Evolutionary conservation across 257 asterid genomes (phyloP), one percentile per base, ranked within the genome.

Genomic region (Scutellaria minor): DNA sequence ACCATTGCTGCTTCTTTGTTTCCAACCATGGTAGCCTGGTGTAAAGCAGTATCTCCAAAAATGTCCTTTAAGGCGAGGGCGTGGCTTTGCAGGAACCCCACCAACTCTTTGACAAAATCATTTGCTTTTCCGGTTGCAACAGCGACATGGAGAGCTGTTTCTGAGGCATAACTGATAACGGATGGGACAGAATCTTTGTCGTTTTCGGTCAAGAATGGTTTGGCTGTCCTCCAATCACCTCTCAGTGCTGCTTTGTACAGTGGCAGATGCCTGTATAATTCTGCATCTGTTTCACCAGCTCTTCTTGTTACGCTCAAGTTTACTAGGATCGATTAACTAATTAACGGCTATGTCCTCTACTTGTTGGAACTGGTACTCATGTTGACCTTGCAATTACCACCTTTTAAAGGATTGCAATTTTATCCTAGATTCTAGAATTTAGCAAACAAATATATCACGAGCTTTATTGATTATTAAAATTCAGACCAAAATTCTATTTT

Each of bases 1-100:
- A n/a, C 6, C 0, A 0, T 2, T 6, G 68, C 78, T 0, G 73
- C 78, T 18, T 58, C 61, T 0, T 14, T 74, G 73, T 74, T 74
- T 46, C 73, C 73, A 1, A 58, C 61, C 45, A 0, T 22, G 4
- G 64, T 54, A 20, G 70, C 76, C 3, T 12, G 0, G 27, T 72
- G 76, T 1, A 72, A 53, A 41, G 76, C 76, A 10, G 76, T 71
- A 13, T 60, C 13, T 7, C 69, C 70, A 42, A 1, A 2, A 1
- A 20, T 3, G 20, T 15, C 47, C 51, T 5, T 60, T 0, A 40
- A 4, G 31, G 60, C 11, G 0, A 48, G 3, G 0, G 76, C 54
- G 3, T 61, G 18, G 1, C 20, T 9, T 1, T 35, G n/a, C 64
- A 50, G 18, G 35, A 9, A 14, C 0, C 3, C 70, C 56, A 72